Evolutionary conservation across 805 yeast species (phyloP).

Genomic region (Debaryomyces maramus): DNA sequence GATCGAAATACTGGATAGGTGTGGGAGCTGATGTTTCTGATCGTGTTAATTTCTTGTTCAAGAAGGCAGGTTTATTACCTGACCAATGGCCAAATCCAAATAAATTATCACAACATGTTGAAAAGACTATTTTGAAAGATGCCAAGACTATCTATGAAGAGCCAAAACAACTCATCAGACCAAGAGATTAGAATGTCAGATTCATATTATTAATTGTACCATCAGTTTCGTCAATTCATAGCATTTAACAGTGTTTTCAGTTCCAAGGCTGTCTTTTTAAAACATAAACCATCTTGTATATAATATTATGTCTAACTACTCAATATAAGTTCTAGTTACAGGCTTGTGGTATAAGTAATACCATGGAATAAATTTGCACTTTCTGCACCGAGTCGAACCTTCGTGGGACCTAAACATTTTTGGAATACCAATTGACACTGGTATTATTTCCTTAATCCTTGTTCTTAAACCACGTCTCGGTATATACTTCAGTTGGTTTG

Average conservation of each 20-base stretch:
- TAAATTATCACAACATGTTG: slow-evolving; percentile 33
- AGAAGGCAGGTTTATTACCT: slow-evolving; percentile 71
- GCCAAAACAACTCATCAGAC: slow-evolving; percentile 32
- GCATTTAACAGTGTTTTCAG: too few species aligned
- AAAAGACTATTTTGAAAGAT: slow-evolving; percentile 29
- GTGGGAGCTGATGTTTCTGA: slow-evolving; percentile 96
- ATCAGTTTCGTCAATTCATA: too few species aligned
- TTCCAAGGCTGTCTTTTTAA: too few species aligned
- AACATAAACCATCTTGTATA: slow-evolving; percentile 9
- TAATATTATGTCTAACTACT: slow-evolving; percentile 4
- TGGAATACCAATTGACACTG: neutral
- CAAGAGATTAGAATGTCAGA: slow-evolving; percentile 20
- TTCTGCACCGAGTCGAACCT: neutral
- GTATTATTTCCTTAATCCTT: too few species aligned
- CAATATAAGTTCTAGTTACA: slow-evolving; percentile 2
- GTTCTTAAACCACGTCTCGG: too few species aligned
- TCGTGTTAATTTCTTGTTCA: slow-evolving; percentile 71
- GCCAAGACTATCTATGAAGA: slow-evolving; percentile 31
- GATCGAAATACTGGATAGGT: slow-evolving; percentile 95
- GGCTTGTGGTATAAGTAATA: slow-evolving; percentile 3
- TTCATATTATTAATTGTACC: neutral
- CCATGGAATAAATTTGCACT: slow-evolving; percentile 6
- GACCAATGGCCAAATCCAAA: slow-evolving; percentile 58
- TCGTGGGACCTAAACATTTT: neutral
- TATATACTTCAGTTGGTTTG: too few species aligned